Base-by-base conservation (phyloP, 345 rosid genomes). In the Euclidium syriacum region DNA sequence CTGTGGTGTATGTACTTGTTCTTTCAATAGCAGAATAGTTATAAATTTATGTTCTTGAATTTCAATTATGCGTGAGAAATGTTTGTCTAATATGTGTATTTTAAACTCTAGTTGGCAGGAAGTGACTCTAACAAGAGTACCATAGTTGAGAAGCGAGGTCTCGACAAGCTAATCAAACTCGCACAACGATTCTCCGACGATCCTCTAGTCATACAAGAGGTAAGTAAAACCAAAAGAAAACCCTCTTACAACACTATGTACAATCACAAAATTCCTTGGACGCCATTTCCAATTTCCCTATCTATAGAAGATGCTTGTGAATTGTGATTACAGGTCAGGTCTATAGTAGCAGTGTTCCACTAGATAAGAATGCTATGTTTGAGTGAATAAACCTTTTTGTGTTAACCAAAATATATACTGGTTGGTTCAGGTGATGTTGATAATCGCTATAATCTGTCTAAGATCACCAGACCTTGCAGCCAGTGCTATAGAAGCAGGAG, bases 381-480 rank as follows among this genome's bases (percentile, higher is more conserved):
- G 41, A 29, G 24, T 67, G 48, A 39, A 26, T 61, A 34, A 10
- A 15, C 20, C 25, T 10, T n/a, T n/a, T n/a, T 54, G 15, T 53
- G 22, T 62, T 72, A 23, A 65, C 40, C 52, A 17, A 34, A 52
- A n/a, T 8, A 42, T 30, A 20, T 58, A 35, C 5, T 5, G n/a
- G 34, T 9, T 30, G 44, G 51, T 75, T 60, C 72, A 90, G 99
- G 96, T 87, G 12, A 87, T 94, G 96, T 57, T 81, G 10, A 49
- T 85, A 56, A 76, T 94, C 23, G 75, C 88, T 23, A 81, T 87
- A 33, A 81, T 94, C 65, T 94, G 84, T 73, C 74, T 94, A 75
- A 85, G 99, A 75, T 84, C 90, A 56, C 90, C 97, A 4, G 90
- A 85, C 18, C 88, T 84, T 62, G 96, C 96, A 62, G 79, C 87